These are phyloP conservation scores for Trichoderma erinaceum DNA, from an alignment of 495 filamentous ascomycete species.

Conservation along the genomic window DNA sequence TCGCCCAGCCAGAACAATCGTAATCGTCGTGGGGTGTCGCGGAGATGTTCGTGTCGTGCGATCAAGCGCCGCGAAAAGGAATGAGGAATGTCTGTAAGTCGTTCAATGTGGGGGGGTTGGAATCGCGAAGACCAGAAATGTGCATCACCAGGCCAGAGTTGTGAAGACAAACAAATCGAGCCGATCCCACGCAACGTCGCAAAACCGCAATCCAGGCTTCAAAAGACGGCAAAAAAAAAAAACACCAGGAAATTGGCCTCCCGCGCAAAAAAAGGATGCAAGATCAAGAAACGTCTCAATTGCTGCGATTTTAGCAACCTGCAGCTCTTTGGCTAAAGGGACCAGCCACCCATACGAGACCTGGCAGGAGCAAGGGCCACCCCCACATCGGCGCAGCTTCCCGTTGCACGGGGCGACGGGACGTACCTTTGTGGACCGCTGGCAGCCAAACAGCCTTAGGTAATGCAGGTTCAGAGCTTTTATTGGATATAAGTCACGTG, in stretches of 20 bases:
- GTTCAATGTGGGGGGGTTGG: not conserved
- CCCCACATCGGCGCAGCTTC: constrained; percentile 1
- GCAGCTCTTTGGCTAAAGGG: not conserved
- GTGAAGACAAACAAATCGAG: not conserved
- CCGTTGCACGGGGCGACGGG: constrained; percentile 11
- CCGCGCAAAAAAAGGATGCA: not conserved
- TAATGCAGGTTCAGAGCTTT: not conserved
- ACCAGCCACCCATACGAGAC: not conserved
- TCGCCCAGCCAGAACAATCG: not conserved
- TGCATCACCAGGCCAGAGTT: too few relatives aligned
- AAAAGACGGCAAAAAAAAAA: not conserved
- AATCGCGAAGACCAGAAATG: too few relatives aligned
- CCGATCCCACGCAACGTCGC: not conserved
- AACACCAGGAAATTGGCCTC: not conserved
- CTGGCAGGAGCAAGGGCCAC: not conserved
- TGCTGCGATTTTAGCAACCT: not conserved
- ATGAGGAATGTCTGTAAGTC: not conserved
- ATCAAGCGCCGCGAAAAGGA: not conserved
- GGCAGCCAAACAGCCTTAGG: not conserved
- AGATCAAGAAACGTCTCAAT: not conserved
- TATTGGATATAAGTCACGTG: not conserved
- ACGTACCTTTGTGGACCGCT: not conserved
- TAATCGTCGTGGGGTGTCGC: not conserved
- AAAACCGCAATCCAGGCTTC: not conserved
- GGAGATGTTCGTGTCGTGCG: constrained; percentile 1